Conservation (phyloP, 768 basidiomycete species). For the Boletus reticuloceps region DNA sequence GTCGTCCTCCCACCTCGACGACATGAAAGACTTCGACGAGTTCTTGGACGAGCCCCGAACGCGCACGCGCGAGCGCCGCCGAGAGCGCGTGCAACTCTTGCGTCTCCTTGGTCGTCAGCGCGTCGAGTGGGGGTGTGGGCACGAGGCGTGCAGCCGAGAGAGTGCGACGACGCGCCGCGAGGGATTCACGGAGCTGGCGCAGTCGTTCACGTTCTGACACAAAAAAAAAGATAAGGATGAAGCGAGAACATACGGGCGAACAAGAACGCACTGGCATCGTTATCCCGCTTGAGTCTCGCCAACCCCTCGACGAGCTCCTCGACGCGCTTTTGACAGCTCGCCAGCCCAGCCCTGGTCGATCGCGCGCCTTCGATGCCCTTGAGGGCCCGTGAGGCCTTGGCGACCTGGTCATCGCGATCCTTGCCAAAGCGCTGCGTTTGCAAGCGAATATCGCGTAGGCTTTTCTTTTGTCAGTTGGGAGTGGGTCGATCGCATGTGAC, state of each 20-base stretch:
- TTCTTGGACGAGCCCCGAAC: conserved; percentile 74
- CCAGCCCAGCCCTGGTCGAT: conserved; percentile 45
- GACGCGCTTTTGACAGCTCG: conserved; percentile 46
- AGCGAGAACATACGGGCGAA: not conserved
- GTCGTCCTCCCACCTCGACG: conserved; percentile 76
- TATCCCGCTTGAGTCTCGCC: conserved; percentile 51
- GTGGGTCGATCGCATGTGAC: not conserved
- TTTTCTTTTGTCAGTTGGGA: conserved; percentile 14
- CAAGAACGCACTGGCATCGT: conserved; percentile 52
- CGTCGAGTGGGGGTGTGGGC: conserved; percentile 24
- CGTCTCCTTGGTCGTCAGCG: conserved; percentile 36
- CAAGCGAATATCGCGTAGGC: conserved; percentile 56
- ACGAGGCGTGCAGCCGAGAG: conserved; percentile 56
- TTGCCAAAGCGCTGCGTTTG: conserved; percentile 55
- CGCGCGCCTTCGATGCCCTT: conserved; percentile 44
- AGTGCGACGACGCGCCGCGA: conserved; percentile 64
- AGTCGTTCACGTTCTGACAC: conserved; percentile 65
- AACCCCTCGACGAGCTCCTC: conserved; percentile 52
- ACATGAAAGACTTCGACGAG: conserved; percentile 84
- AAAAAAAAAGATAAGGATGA: not conserved
- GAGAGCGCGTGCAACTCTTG: conserved; percentile 52
- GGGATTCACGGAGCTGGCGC: conserved; percentile 52
- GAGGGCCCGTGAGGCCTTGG: conserved; percentile 49
- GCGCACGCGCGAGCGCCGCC: conserved; percentile 58
- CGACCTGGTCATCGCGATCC: conserved; percentile 62